These are phyloP conservation scores for Salvia miltiorrhiza DNA, from an alignment of 257 asterid species.

Conservation along the genomic window DNA sequence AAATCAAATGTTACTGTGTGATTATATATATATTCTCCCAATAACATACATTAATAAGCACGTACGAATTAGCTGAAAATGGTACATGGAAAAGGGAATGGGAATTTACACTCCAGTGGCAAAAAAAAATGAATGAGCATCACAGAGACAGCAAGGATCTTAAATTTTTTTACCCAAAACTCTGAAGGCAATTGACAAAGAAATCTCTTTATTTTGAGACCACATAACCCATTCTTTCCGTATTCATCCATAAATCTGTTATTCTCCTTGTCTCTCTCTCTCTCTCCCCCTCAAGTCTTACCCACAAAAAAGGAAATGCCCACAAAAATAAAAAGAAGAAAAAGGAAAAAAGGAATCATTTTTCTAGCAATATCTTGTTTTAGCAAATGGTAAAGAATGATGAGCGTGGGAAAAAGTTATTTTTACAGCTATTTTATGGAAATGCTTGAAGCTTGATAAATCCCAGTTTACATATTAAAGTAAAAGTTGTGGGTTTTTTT, in stretches of 20 bases:
- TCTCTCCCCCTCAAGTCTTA: neutral
- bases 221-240: slow-evolving; percentile 40
- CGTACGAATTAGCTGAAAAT: neutral
- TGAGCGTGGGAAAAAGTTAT: neutral
- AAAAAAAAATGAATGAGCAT: neutral
- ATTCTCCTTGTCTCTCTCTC: neutral
- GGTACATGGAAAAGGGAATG: neutral
- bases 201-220: slow-evolving; percentile 49
- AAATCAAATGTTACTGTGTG: neutral
- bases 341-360: neutral
- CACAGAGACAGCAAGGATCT: slow-evolving; percentile 11
- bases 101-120: neutral
- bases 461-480: neutral
- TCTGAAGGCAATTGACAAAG: slow-evolving; percentile 26
- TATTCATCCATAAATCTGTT: slow-evolving; percentile 28
- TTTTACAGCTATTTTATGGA: neutral
- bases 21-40: neutral
- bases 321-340: neutral
- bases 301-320: slow-evolving; percentile 36
- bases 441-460: neutral
- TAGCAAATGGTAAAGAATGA: neutral
- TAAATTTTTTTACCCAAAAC: neutral
- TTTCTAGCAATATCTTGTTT: neutral
- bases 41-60: neutral
- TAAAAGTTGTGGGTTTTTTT: neutral